Conservation (phyloP, 2,329 filamentous ascomycete genomes). For the Claviceps fusiformis region DNA sequence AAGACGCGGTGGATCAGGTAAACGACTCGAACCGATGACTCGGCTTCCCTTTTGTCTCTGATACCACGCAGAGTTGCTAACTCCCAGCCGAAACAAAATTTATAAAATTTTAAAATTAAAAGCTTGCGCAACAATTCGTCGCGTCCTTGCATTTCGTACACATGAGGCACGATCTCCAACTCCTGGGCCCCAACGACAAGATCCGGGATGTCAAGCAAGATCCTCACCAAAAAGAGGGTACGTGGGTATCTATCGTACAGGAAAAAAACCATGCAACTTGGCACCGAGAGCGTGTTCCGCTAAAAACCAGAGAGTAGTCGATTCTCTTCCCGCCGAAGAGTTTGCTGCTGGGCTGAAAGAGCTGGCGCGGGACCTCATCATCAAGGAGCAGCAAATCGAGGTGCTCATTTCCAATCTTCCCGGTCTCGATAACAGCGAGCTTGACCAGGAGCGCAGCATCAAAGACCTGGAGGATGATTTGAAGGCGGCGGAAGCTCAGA, state of each 20-base stretch:
- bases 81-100: not conserved
- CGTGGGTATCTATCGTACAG: not conserved
- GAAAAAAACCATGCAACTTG: not conserved
- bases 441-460: constrained; percentile 58
- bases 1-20: constrained; percentile 75
- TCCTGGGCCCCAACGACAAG: constrained; percentile 42
- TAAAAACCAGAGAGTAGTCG: constrained; percentile 27
- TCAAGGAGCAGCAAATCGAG: constrained; percentile 77
- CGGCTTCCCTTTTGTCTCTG: not conserved
- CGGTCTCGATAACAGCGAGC: constrained; percentile 64
- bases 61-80: not conserved
- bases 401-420: constrained; percentile 61
- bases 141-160: constrained; percentile 54
- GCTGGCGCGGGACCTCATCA: constrained; percentile 60
- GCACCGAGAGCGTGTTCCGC: not conserved
- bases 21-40: not conserved
- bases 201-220: constrained; percentile 45
- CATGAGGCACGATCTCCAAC: constrained; percentile 53
- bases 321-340: constrained; percentile 47
- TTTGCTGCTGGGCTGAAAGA: constrained; percentile 58
- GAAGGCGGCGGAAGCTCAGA: constrained; percentile 46
- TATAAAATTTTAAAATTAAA: not conserved
- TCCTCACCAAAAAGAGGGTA: constrained; percentile 37
- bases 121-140: constrained; percentile 58
- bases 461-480: constrained; percentile 52